A percentile compares a stretch with the other conserved stretches of the same genome.
Evolutionary conservation across 495 filamentous ascomycete species (phyloP).

Genomic region (Lasiosphaeria miniovina): DNA sequence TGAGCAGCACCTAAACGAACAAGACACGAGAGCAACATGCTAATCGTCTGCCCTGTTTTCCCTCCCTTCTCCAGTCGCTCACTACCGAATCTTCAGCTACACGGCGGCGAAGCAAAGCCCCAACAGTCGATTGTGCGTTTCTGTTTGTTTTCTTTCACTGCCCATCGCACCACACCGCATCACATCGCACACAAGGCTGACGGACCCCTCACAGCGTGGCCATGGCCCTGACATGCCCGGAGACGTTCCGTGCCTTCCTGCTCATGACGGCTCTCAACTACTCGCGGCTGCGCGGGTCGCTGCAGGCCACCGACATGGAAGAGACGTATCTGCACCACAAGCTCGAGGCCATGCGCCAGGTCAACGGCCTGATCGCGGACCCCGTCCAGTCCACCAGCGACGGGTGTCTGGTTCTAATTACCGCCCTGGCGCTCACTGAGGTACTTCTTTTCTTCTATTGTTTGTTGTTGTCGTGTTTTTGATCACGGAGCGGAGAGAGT

Average conservation of each 20-base stretch:
- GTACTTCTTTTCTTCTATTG: constrained; percentile 2
- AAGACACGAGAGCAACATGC: not conserved
- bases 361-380: constrained; percentile 22
- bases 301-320: constrained; percentile 16
- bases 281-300: constrained; percentile 18
- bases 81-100: constrained; percentile 20
- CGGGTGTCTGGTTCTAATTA: constrained; percentile 21
- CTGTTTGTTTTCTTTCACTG: not conserved
- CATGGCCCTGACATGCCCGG: constrained; percentile 15
- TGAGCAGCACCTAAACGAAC: constrained; percentile 4
- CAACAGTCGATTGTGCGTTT: constrained; percentile 18
- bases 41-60: not conserved
- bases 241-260: constrained; percentile 19
- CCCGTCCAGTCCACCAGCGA: constrained; percentile 16
- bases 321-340: constrained; percentile 26
- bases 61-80: constrained; percentile 5
- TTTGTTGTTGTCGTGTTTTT: too few species aligned
- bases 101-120: constrained; percentile 18
- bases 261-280: constrained; percentile 23
- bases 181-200: not conserved
- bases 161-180: not conserved
- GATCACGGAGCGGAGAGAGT: not conserved
- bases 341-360: constrained; percentile 20
- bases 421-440: constrained; percentile 26
- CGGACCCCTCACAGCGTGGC: constrained; percentile 8